Evolutionary conservation across 2,329 filamentous ascomycete species (phyloP).

Genomic region (Sporothrix curviconia): DNA sequence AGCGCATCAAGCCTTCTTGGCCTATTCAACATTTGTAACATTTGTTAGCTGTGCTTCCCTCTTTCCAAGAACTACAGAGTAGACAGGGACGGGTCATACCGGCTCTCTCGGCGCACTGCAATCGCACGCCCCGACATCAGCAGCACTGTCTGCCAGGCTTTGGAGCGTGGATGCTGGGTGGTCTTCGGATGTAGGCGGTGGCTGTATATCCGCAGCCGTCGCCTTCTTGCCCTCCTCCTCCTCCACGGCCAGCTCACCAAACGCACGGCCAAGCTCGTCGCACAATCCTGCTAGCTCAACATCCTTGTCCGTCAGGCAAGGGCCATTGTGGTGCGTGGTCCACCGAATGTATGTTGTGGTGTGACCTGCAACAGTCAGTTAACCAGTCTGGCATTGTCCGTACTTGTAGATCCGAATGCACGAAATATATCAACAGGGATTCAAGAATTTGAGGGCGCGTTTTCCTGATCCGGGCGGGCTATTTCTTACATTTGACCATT

Average conservation of each 20-base stretch:
- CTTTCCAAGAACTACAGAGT: no score
- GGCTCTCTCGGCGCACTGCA: slow-evolving; percentile 47
- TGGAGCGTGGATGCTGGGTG: slow-evolving; percentile 29
- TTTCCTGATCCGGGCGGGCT: no score
- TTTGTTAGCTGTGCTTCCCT: no score
- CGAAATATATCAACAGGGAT: no score
- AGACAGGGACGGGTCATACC: no score
- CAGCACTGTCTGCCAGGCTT: slow-evolving; percentile 42
- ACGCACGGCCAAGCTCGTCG: slow-evolving; percentile 50
- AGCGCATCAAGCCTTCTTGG: no score
- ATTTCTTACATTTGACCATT: slow-evolving; percentile 62
- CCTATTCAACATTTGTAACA: no score
- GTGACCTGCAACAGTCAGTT: slow-evolving; percentile 50
- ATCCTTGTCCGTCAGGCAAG: slow-evolving; percentile 59
- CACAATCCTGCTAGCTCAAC: slow-evolving; percentile 55
- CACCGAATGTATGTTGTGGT: slow-evolving; percentile 65
- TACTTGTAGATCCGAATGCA: no score
- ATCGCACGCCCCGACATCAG: slow-evolving; percentile 41
- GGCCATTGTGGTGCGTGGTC: slow-evolving; percentile 60
- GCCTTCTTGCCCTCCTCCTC: neutral
- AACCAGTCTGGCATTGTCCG: neutral
- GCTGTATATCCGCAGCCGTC: slow-evolving; percentile 17
- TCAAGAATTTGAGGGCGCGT: no score
- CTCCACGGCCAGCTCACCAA: slow-evolving; percentile 42
- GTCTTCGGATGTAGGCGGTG: slow-evolving; percentile 19